Evolutionary conservation across 2,329 filamentous ascomycete genomes (phyloP).

Genomic region (Hyphodiscus sp.): DNA sequence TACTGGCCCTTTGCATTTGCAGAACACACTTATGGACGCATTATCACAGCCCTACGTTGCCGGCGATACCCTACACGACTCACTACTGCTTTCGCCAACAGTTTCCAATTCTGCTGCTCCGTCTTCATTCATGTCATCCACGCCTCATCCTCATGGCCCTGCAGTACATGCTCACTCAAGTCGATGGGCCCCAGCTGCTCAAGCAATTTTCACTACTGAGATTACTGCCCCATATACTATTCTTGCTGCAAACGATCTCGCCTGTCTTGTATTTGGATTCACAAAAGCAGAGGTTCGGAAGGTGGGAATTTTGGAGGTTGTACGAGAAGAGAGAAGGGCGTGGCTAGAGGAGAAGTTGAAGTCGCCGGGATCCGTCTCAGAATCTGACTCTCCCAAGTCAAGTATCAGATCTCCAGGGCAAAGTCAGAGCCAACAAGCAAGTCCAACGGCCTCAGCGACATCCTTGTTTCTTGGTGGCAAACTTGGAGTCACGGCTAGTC

Average conservation of each 20-base stretch:
- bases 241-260: slow-evolving; percentile 89
- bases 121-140: slow-evolving; percentile 28
- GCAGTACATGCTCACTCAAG: slow-evolving; percentile 82
- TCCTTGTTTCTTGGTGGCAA: slow-evolving; percentile 60
- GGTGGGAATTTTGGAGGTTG: slow-evolving; percentile 90
- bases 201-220: slow-evolving; percentile 98
- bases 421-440: slow-evolving; percentile 25
- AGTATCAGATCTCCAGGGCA: slow-evolving; percentile 14
- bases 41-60: slow-evolving; percentile 65
- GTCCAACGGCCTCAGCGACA: slow-evolving; percentile 28
- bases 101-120: slow-evolving; percentile 30
- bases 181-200: slow-evolving; percentile 82
- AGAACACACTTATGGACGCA: slow-evolving; percentile 78
- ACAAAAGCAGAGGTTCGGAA: slow-evolving; percentile 93
- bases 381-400: slow-evolving; percentile 16
- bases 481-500: slow-evolving; percentile 74
- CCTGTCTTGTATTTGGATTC: slow-evolving; percentile 97
- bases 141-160: slow-evolving; percentile 38
- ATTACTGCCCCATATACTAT: slow-evolving; percentile 89
- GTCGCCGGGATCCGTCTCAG: slow-evolving; percentile 48
- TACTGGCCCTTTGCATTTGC: slow-evolving; percentile 63
- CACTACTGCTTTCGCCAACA: slow-evolving; percentile 36
- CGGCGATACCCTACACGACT: slow-evolving; percentile 23
- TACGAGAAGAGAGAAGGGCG: slow-evolving; percentile 77
- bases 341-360: slow-evolving; percentile 86